Evolutionary conservation across 441 rosid species (phyloP).

Genomic region (Gossypium gossypioides): DNA sequence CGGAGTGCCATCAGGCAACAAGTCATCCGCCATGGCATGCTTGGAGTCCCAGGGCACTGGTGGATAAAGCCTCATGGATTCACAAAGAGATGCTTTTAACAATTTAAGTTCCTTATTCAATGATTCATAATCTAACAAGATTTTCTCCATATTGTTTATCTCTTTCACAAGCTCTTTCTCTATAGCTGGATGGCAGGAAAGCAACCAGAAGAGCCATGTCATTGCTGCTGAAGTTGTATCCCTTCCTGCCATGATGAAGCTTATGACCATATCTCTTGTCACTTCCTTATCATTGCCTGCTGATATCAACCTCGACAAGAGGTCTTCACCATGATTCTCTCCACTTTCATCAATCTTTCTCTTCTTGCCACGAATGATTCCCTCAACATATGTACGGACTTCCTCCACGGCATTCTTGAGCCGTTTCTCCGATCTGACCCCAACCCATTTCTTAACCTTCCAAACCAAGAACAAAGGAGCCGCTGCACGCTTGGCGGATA

Average conservation of each 20-base stretch:
- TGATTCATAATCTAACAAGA: constrained; percentile 25
- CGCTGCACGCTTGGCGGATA: constrained; percentile 54
- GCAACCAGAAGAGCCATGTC: constrained; percentile 48
- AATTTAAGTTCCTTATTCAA: constrained; percentile 31
- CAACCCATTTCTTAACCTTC: constrained; percentile 56
- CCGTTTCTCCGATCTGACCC: constrained; percentile 52
- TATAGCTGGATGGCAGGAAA: constrained; percentile 22
- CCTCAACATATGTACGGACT: constrained; percentile 37
- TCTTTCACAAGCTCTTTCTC: constrained; percentile 26
- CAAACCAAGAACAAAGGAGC: constrained; percentile 52
- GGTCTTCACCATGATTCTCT: constrained; percentile 23
- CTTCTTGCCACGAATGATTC: constrained; percentile 33
- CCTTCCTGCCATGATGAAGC: constrained; percentile 49
- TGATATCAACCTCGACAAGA: constrained; percentile 41
- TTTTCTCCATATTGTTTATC: constrained; percentile 9
- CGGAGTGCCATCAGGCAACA: constrained; percentile 40
- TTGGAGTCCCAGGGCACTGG: constrained; percentile 55
- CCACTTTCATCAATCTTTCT: background rate
- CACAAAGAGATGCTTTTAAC: constrained; percentile 34
- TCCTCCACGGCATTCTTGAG: constrained; percentile 45
- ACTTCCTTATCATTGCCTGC: constrained; percentile 46
- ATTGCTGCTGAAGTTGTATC: constrained; percentile 52
- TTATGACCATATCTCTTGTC: constrained; percentile 43
- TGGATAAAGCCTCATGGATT: constrained; percentile 50
- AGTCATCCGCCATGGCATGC: constrained; percentile 31